phyloP scores from a whole-genome alignment of 108 stramenopile species.

The Cyclotella kingstonii region DNA sequence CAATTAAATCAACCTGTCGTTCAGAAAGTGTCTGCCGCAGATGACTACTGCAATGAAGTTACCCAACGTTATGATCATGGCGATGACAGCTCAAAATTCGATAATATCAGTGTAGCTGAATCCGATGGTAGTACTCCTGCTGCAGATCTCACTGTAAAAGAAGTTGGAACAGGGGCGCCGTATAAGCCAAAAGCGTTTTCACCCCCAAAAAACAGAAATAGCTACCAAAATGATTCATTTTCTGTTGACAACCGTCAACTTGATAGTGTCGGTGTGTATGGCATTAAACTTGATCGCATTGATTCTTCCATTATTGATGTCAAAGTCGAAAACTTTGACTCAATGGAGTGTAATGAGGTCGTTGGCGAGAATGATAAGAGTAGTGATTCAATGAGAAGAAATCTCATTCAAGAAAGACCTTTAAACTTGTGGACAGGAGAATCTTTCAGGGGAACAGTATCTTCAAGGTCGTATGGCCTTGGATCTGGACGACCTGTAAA shows the following conservation, averaged over 20 bases:
- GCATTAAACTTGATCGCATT: background rate
- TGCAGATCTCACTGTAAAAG: background rate
- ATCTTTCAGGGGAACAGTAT: constrained; percentile 7
- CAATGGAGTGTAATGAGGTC: too few species aligned
- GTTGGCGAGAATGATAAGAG: constrained; percentile 15
- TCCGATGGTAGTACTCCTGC: background rate
- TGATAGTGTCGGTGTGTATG: too few species aligned
- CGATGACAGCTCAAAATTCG: too few species aligned
- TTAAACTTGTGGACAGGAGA: constrained; percentile 2
- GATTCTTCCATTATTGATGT: constrained; percentile 14
- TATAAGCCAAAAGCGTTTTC: constrained; percentile 28
- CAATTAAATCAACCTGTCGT: too few species aligned
- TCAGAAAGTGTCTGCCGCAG: too few species aligned
- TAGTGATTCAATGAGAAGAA: constrained; percentile 10
- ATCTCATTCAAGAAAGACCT: background rate
- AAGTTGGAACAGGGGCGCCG: constrained; percentile 22
- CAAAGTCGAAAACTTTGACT: constrained; percentile 6
- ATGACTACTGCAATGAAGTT: too few species aligned
- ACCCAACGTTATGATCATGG: too few species aligned
- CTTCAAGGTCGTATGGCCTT: constrained; percentile 7
- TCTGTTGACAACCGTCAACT: too few species aligned
- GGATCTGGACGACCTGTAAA: background rate
- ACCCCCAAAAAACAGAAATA: constrained; percentile 12
- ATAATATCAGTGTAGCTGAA: too few species aligned
- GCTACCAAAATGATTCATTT: too few species aligned